Conservation (phyloP, 345 rosid species). For the Arabidopsis thaliana region DNA sequence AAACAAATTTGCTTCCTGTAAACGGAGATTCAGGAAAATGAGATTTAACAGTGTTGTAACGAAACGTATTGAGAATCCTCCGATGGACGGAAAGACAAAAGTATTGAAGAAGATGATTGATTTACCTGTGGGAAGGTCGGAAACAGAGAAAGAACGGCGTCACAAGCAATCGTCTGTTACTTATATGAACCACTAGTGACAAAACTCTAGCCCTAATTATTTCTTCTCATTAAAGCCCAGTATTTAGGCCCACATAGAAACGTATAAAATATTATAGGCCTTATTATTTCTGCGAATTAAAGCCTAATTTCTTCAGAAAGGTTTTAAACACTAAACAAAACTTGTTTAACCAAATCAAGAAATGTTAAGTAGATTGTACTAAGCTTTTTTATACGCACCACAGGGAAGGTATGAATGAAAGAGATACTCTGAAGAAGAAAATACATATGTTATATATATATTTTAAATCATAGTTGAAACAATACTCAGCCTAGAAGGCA, state of each 20-base stretch:
- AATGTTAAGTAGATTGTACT: no score
- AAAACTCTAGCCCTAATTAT: neutral
- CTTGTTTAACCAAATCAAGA: no score
- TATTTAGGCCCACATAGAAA: neutral
- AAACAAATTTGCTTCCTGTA: slow-evolving; percentile 22
- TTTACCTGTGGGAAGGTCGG: slow-evolving; percentile 29
- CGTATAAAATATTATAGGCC: no score
- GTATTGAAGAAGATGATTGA: neutral
- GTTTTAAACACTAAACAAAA: no score
- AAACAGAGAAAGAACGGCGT: slow-evolving; percentile 14
- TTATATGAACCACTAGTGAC: neutral
- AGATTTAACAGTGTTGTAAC: neutral
- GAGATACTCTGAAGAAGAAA: no score
- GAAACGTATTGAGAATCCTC: neutral
- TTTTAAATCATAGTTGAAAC: slow-evolving; percentile 12
- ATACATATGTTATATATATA: neutral
- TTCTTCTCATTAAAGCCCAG: neutral
- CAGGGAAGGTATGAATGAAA: no score
- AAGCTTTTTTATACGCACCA: no score
- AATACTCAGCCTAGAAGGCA: slow-evolving; percentile 26
- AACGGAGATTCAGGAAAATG: neutral
- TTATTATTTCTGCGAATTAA: no score
- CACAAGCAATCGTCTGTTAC: neutral
- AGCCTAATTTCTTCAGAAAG: no score
- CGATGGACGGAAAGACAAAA: neutral